Evolutionary conservation across 495 filamentous ascomycete species (phyloP).

Genomic region (Annulohypoxylon moriforme): DNA sequence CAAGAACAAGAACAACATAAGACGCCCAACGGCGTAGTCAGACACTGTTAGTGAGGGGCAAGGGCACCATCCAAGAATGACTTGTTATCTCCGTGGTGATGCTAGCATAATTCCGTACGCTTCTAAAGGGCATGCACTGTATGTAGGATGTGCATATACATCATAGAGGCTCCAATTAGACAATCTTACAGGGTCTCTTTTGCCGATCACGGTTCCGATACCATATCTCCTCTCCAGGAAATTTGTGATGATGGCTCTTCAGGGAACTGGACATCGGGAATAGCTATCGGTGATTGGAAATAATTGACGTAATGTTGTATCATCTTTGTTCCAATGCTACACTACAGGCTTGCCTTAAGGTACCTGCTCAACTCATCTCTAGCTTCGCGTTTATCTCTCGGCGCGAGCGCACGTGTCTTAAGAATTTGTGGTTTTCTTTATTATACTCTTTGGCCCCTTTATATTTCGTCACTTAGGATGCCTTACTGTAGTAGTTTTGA

Average conservation of each 20-base stretch:
- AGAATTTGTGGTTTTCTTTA: slow-evolving; percentile 16
- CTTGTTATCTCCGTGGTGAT: slow-evolving; percentile 1
- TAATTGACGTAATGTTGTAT: slow-evolving; percentile 20
- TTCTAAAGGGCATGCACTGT: neutral
- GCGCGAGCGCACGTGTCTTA: slow-evolving; percentile 17
- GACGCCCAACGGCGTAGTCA: neutral
- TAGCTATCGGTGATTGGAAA: slow-evolving; percentile 10
- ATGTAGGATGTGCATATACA: slow-evolving; percentile 1
- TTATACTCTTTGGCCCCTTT: slow-evolving; percentile 16
- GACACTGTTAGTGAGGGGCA: neutral
- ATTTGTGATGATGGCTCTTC: slow-evolving; percentile 13
- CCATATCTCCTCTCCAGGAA: neutral
- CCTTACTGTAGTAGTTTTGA: neutral
- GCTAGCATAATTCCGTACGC: neutral
- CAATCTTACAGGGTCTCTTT: slow-evolving; percentile 10
- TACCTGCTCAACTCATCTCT: neutral
- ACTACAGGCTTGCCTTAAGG: neutral
- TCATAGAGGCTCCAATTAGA: slow-evolving; percentile 18
- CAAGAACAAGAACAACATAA: too few species aligned
- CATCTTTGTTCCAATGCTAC: slow-evolving; percentile 26
- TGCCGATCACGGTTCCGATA: neutral
- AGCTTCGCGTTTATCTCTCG: slow-evolving; percentile 25
- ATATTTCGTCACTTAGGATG: neutral
- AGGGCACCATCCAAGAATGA: neutral
- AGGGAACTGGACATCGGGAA: slow-evolving; percentile 7